phyloP scores from a whole-genome alignment of 2,329 filamentous ascomycete genomes.

The Fusarium sp. region DNA sequence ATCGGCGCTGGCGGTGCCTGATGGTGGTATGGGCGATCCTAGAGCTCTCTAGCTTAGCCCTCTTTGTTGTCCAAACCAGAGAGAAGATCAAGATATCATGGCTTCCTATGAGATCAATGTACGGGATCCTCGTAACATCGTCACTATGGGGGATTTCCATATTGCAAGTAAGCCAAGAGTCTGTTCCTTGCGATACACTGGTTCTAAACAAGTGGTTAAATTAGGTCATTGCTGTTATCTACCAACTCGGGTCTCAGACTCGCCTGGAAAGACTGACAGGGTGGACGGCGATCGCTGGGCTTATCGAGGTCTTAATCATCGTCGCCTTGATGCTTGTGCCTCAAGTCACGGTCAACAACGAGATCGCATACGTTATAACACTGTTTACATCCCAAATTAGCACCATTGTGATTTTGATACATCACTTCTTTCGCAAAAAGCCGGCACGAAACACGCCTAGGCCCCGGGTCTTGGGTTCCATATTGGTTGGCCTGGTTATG shows the following conservation, averaged over 20 bases:
- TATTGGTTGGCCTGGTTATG: background rate
- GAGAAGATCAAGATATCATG: background rate
- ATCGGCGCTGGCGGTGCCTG: background rate
- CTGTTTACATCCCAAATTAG: background rate
- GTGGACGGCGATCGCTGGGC: background rate
- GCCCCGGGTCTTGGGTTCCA: background rate
- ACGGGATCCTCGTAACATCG: background rate
- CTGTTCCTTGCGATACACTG: background rate
- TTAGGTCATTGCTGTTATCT: background rate
- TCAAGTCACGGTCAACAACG: background rate
- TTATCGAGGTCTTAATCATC: background rate
- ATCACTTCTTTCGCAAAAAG: background rate
- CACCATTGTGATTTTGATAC: background rate
- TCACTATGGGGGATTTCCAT: background rate
- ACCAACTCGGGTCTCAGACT: background rate
- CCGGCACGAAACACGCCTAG: background rate
- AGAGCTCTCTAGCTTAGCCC: accelerated
- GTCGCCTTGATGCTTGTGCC: background rate
- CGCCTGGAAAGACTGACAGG: background rate
- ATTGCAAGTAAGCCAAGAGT: background rate
- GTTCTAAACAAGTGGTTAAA: background rate
- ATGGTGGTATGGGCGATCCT: background rate
- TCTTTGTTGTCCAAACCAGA: background rate
- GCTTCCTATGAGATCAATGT: background rate
- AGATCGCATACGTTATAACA: background rate